Evolutionary conservation across 2,329 filamentous ascomycete genomes (phyloP).

Genomic region (Coleophoma crateriformis): DNA sequence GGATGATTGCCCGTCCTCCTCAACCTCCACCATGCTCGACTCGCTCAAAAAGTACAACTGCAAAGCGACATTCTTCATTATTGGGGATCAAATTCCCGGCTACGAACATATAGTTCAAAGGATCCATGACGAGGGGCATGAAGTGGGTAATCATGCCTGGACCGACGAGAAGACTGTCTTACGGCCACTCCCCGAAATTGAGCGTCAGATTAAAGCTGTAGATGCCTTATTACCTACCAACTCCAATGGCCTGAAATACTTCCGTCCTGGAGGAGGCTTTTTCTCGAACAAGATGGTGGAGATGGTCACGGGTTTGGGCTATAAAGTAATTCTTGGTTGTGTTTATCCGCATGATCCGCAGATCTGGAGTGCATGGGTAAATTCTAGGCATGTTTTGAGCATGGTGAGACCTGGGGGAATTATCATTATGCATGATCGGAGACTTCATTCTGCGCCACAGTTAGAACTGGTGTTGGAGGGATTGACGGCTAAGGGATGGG

Average conservation of each 20-base stretch:
- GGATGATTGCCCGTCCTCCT: constrained; percentile 74
- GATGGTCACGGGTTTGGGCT: constrained; percentile 55
- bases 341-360: constrained; percentile 93
- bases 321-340: constrained; percentile 71
- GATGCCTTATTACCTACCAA: constrained; percentile 44
- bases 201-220: constrained; percentile 58
- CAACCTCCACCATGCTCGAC: constrained; percentile 65
- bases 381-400: constrained; percentile 74
- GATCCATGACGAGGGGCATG: constrained; percentile 57
- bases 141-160: constrained; percentile 87
- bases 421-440: constrained; percentile 80
- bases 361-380: constrained; percentile 62
- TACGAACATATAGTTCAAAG: constrained; percentile 48
- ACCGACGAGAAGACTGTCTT: constrained; percentile 69
- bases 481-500: constrained; percentile 63
- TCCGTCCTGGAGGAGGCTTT: constrained; percentile 79
- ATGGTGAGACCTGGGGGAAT: constrained; percentile 73
- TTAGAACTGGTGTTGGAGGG: constrained; percentile 66
- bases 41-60: constrained; percentile 62
- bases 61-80: constrained; percentile 82
- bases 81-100: constrained; percentile 63
- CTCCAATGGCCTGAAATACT: constrained; percentile 54
- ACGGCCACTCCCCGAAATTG: constrained; percentile 53
- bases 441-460: constrained; percentile 81
- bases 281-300: constrained; percentile 68